Evolutionary conservation across 176 grass and related monocot genomes (phyloP).

Genomic region (Rhynchospora tenuis): DNA sequence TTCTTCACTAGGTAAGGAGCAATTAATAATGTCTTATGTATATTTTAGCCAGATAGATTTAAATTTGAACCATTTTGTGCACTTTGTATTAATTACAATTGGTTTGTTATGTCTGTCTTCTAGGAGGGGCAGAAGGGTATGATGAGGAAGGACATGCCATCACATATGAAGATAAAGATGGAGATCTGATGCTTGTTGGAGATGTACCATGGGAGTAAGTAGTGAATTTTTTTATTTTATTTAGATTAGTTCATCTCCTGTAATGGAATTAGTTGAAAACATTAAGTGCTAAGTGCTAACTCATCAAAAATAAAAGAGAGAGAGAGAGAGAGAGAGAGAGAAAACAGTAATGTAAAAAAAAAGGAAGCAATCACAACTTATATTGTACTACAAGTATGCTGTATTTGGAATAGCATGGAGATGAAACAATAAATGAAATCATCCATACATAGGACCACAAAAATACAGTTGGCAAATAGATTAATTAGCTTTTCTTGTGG

Average conservation of each 20-base stretch:
- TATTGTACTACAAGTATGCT: neutral
- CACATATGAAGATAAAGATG: constrained; percentile 39
- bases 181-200: constrained; percentile 41
- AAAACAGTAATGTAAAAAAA: neutral
- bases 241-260: neutral
- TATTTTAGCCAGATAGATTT: neutral
- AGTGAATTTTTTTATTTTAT: neutral
- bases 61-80: neutral
- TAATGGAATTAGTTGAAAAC: neutral
- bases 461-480: neutral
- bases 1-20: constrained; percentile 30
- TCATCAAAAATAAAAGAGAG: neutral
- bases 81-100: constrained; percentile 5
- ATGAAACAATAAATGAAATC: neutral
- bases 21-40: neutral
- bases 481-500: constrained; percentile 2
- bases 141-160: constrained; percentile 28
- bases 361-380: neutral
- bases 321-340: neutral
- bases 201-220: constrained; percentile 41
- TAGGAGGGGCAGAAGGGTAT: constrained; percentile 30
- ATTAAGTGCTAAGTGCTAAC: neutral
- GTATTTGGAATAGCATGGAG: neutral
- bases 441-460: neutral
- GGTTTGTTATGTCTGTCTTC: neutral